These are phyloP conservation scores for Beauveria caledonica DNA, from an alignment of 2,329 filamentous ascomycete genomes.

Conservation along the genomic window DNA sequence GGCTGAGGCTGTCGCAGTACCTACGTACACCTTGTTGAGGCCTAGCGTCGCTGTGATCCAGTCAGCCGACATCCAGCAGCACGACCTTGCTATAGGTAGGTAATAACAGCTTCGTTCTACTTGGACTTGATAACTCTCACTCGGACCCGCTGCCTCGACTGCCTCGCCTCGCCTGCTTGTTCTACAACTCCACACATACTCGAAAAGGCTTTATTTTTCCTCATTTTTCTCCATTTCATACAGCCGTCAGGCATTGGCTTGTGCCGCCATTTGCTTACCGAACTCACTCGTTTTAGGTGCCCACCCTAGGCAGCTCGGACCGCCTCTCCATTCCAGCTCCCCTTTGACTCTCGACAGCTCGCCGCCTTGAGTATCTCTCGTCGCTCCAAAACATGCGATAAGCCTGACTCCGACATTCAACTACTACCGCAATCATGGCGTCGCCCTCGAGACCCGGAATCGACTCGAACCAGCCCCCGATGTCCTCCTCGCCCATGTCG, in stretches of 20 bases:
- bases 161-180: not conserved
- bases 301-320: slow-evolving; percentile 1
- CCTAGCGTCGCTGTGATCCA: not conserved
- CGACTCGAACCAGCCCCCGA: slow-evolving; percentile 14
- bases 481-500: slow-evolving; percentile 42
- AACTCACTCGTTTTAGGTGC: not conserved
- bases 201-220: too few relatives aligned
- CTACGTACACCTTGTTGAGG: not conserved
- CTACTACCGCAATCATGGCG: slow-evolving; percentile 5
- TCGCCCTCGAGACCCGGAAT: slow-evolving; percentile 11
- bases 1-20: not conserved
- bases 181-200: not conserved
- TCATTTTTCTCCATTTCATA: not conserved
- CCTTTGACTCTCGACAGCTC: not conserved
- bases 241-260: not conserved
- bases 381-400: slow-evolving; percentile 7
- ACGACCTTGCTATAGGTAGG: not conserved
- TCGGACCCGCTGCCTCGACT: not conserved
- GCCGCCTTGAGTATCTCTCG: not conserved
- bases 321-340: not conserved
- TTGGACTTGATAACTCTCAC: not conserved
- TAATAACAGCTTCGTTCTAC: slow-evolving; percentile 2
- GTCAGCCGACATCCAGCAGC: slow-evolving; percentile 7
- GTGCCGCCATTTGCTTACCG: not conserved
- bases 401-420: not conserved